Evolutionary conservation across 2,329 filamentous ascomycete species (phyloP).

Genomic region (Pestalotiopsis sp.): DNA sequence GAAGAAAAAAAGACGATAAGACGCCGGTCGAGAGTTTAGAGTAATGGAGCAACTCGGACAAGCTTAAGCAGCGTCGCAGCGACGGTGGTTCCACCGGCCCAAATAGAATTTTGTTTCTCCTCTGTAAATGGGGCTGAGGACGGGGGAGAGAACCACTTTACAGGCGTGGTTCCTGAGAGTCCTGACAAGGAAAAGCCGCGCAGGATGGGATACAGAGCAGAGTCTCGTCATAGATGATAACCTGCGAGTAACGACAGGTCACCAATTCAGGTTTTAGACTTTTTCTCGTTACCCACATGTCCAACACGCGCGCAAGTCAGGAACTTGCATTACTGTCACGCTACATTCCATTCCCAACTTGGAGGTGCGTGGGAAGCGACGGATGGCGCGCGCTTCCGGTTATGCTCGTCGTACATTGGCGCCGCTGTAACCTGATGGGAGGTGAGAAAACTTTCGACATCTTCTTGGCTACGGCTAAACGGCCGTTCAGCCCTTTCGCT

Average conservation of each 20-base stretch:
- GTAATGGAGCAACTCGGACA: not conserved
- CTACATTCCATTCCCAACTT: too few species aligned
- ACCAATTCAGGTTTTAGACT: not conserved
- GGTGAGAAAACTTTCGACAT: not conserved
- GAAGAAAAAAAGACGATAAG: not conserved
- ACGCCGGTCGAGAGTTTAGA: not conserved
- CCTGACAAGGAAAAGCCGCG: too few species aligned
- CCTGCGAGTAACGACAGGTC: not conserved
- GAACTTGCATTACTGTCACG: not conserved
- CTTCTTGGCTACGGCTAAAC: not conserved
- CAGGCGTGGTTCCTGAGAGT: too few species aligned
- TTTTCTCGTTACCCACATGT: not conserved
- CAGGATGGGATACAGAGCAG: not conserved
- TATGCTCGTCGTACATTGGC: not conserved
- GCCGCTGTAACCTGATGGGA: not conserved
- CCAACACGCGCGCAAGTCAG: not conserved
- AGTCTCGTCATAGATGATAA: not conserved
- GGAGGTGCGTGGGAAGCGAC: too few species aligned
- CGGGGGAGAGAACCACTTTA: too few species aligned
- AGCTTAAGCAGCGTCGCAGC: too few species aligned
- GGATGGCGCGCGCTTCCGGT: not conserved
- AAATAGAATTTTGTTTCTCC: too few species aligned
- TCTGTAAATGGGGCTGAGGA: too few species aligned
- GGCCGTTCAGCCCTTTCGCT: not conserved
- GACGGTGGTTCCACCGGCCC: too few species aligned